A percentile compares a stretch with the other conserved stretches of the same genome.
phyloP scores from a whole-genome alignment of 2,329 filamentous ascomycete species.

The Pleoardoris graminearum region DNA sequence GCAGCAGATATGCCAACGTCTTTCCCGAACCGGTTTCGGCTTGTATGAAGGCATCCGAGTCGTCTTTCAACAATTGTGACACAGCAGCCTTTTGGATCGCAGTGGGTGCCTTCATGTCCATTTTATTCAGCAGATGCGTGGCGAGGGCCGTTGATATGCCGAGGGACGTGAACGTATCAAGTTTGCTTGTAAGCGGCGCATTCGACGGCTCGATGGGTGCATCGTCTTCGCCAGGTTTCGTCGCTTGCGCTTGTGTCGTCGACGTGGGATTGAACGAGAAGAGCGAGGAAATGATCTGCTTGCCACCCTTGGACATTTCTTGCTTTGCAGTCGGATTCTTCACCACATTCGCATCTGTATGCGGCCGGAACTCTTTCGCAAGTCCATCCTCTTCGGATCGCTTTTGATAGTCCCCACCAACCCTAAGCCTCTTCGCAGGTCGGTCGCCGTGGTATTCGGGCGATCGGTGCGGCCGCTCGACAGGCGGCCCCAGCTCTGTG shows the following conservation, averaged over 20 bases:
- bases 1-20: constrained; percentile 91
- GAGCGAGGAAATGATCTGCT: constrained; percentile 81
- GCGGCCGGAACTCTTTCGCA: constrained; percentile 33
- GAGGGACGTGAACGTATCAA: constrained; percentile 82
- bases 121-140: constrained; percentile 79
- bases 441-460: constrained; percentile 23
- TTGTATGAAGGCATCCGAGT: constrained; percentile 92
- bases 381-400: constrained; percentile 22
- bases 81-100: constrained; percentile 93
- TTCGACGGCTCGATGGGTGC: constrained; percentile 76
- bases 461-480: constrained; percentile 21
- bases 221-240: constrained; percentile 48
- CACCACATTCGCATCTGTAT: constrained; percentile 29
- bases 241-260: constrained; percentile 61
- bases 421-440: constrained; percentile 39
- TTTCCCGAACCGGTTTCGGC: constrained; percentile 98
- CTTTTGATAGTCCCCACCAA: constrained; percentile 46
- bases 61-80: constrained; percentile 74
- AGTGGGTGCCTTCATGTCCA: constrained; percentile 87
- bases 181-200: constrained; percentile 80
- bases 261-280: constrained; percentile 87
- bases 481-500: constrained; percentile 33
- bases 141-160: constrained; percentile 81
- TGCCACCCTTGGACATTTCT: constrained; percentile 45
- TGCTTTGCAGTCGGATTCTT: constrained; percentile 42